Evolutionary conservation across 2,329 filamentous ascomycete genomes (phyloP).

Genomic region (Thielaviopsis euricoi): DNA sequence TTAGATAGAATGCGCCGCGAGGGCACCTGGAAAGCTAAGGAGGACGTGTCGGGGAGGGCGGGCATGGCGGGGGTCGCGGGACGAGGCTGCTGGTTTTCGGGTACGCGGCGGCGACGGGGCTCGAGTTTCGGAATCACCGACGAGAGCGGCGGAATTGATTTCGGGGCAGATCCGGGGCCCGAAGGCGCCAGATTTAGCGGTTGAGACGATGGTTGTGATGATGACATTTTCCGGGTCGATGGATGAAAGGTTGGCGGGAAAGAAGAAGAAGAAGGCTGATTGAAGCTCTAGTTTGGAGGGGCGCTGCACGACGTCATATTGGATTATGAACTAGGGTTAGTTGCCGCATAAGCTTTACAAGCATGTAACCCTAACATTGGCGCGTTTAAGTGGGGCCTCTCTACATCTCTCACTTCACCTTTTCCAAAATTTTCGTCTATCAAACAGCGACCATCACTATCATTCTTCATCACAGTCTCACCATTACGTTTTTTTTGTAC

Average conservation of each 20-base stretch:
- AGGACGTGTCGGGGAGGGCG: constrained; percentile 37
- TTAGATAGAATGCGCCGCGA: constrained; percentile 65
- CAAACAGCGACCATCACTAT: no score
- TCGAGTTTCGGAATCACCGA: constrained; percentile 50
- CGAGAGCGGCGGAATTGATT: constrained; percentile 22
- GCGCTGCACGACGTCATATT: constrained; percentile 6
- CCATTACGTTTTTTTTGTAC: no score
- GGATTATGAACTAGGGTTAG: background rate
- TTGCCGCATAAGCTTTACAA: no score
- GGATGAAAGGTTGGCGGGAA: background rate
- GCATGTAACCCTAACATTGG: no score
- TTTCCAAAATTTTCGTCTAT: no score
- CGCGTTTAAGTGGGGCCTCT: no score
- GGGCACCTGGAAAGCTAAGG: constrained; percentile 48
- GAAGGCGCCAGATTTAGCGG: background rate
- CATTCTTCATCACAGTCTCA: no score
- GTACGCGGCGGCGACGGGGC: constrained; percentile 39
- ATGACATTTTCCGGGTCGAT: background rate
- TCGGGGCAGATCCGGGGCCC: constrained; percentile 3
- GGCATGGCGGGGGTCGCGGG: constrained; percentile 64
- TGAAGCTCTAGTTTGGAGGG: background rate
- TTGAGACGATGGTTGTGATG: constrained; percentile 2
- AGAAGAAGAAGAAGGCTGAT: no score
- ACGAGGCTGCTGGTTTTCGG: constrained; percentile 40
- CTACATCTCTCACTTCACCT: no score